Evolutionary conservation across 2,329 filamentous ascomycete species (phyloP), one percentile per base, ranked within the genome.

Genomic region (Xylariaceae sp.): DNA sequence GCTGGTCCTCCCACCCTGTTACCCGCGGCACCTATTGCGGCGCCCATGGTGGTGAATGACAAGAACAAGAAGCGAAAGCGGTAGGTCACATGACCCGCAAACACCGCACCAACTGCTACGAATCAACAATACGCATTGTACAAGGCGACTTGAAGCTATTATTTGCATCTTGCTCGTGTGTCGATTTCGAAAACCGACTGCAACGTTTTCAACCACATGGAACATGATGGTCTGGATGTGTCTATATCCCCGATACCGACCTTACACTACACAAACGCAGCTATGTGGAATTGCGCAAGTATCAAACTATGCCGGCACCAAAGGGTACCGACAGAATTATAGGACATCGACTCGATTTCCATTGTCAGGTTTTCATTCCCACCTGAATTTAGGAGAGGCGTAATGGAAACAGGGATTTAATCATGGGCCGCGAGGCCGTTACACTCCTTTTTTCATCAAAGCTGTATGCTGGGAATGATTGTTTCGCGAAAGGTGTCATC

Each of bases 1-100:
- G 55, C 69, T 2, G 66, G 67, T 2, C 70, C 65, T 19, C 73
- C 64, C 53, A 71, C 67, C 57, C 72, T 71, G 40, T 70, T 75
- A 10, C 71, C 73, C 21, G 71, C 73, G 16, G 70, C 81, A 12
- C 76, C 79, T 20, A 79, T 82, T 26, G 66, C 70, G 7, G 63
- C 79, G 2, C 76, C 79, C 18, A 76, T 81, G 40, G 71, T 76
- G 19, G 70, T 71, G 20, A 58, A 65, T 10, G 83, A 85, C 66
- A 86, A 86, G 71, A 79, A 75, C 65, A 86, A 85, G 76, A 86
- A 86, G 75, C 80, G 83, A 57, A 86, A 86, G 76, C 77, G 83
- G 75, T 86, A 70, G 64, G 52, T 48, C 32, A 50, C 45, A 45
- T 57, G 52, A 47, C 26, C 23, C 48, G 45, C 16, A 43, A 40